phyloP scores from a whole-genome alignment of 1,284 basidiomycete species.

The Naganishia sp. region DNA sequence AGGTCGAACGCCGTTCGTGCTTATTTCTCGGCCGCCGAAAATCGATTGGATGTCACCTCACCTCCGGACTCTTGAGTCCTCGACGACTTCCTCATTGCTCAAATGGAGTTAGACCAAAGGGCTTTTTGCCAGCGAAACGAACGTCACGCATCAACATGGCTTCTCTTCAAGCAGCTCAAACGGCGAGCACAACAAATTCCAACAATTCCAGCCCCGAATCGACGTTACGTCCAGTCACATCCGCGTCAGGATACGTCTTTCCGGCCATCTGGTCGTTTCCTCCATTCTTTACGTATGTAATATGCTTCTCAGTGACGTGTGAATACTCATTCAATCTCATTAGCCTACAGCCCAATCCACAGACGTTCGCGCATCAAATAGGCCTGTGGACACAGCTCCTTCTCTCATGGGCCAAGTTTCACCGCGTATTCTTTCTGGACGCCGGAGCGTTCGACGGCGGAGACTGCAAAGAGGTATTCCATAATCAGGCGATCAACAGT shows the following conservation, averaged over 20 bases:
- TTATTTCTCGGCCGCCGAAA: too few relatives aligned
- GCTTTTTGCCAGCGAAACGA: too few relatives aligned
- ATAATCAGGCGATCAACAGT: slow-evolving; percentile 50
- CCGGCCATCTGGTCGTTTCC: slow-evolving; percentile 60
- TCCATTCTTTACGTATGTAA: slow-evolving; percentile 57
- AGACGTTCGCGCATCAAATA: slow-evolving; percentile 56
- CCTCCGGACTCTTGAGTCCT: too few relatives aligned
- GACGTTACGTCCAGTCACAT: slow-evolving; percentile 26
- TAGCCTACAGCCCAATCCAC: slow-evolving; percentile 57
- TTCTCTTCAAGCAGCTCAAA: background rate
- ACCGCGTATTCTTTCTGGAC: slow-evolving; percentile 54
- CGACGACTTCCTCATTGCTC: too few relatives aligned
- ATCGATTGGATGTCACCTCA: too few relatives aligned
- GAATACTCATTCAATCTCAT: background rate
- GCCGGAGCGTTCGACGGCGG: slow-evolving; percentile 44
- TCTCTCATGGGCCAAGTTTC: slow-evolving; percentile 52
- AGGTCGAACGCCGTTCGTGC: too few relatives aligned
- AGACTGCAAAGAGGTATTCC: slow-evolving; percentile 44
- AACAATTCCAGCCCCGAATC: background rate
- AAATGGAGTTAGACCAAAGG: too few relatives aligned
- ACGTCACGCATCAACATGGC: background rate
- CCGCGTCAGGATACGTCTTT: slow-evolving; percentile 49
- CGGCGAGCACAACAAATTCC: background rate
- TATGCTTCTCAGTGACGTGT: background rate
- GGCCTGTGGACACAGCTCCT: slow-evolving; percentile 56